phyloP scores from a whole-genome alignment of 192 early-diverging fungal species.

The Rhizoclosmatium globosum region DNA sequence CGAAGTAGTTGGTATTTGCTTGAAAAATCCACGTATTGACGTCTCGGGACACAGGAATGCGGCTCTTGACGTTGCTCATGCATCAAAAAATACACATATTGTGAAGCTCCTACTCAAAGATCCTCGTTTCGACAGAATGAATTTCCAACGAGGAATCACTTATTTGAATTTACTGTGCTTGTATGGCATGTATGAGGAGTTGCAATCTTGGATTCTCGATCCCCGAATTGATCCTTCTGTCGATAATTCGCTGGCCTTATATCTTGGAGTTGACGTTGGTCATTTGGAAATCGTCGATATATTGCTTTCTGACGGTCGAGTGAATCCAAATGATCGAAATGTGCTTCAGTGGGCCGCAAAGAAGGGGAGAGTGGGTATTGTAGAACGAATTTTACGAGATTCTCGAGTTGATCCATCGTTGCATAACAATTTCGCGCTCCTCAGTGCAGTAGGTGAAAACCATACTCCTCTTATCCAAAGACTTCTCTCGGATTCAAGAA shows the following conservation, averaged over 20 bases:
- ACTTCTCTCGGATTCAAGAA: background rate
- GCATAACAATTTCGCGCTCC: background rate
- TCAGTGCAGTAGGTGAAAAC: background rate
- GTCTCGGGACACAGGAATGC: background rate
- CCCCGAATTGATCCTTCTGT: background rate
- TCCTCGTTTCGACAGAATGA: background rate
- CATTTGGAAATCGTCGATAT: background rate
- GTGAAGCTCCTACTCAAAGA: slow-evolving; percentile 6
- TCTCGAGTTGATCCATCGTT: background rate
- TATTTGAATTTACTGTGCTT: no score
- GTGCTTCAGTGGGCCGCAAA: no score
- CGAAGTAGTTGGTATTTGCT: background rate
- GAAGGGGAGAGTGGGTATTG: no score
- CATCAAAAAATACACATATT: background rate
- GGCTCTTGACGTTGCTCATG: background rate
- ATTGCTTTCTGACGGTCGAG: background rate
- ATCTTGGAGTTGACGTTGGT: background rate
- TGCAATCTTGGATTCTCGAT: no score
- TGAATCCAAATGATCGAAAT: no score
- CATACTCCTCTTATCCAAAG: background rate
- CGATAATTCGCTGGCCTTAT: background rate
- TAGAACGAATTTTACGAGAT: background rate
- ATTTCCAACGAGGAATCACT: no score
- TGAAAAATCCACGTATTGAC: background rate
- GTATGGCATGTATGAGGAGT: no score